Evolutionary conservation across 2,329 filamentous ascomycete genomes (phyloP).

Genomic region (Aspergillus oerlinghausenensis): DNA sequence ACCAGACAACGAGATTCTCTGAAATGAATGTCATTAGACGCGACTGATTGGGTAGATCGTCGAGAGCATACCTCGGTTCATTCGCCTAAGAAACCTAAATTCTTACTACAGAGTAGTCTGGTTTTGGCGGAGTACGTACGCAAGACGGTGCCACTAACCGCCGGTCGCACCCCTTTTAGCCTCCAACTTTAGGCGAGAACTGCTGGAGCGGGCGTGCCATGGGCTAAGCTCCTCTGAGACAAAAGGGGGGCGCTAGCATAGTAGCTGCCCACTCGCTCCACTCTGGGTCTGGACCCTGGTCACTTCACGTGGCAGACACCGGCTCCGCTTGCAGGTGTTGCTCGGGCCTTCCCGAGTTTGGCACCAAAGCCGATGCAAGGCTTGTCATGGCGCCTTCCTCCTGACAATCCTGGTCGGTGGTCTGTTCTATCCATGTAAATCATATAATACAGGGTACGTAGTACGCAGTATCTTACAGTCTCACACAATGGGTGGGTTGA

Average conservation of each 20-base stretch:
- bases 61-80: neutral
- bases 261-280: neutral
- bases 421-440: neutral
- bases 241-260: conserved; percentile 10
- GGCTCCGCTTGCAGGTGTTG: conserved; percentile 16
- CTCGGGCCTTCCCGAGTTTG: conserved; percentile 27
- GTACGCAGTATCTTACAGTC: neutral
- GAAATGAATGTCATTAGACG: neutral
- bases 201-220: conserved; percentile 21
- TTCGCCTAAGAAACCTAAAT: neutral
- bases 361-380: conserved; percentile 25
- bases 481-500: neutral
- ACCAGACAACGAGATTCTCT: neutral
- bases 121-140: neutral
- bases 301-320: conserved; percentile 23
- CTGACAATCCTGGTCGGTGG: conserved; percentile 7
- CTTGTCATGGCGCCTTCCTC: conserved; percentile 5
- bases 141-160: neutral
- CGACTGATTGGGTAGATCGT: neutral
- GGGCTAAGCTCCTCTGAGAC: conserved; percentile 4
- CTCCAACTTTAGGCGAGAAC: conserved; percentile 12
- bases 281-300: conserved; percentile 19
- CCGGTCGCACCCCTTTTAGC: neutral
- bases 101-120: neutral
- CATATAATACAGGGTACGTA: neutral